A percentile compares a stretch with the other conserved stretches of the same genome.
These are phyloP conservation scores for Rhizoclosmatium sp. DNA, from an alignment of 192 early-diverging fungal species.

Conservation along the genomic window DNA sequence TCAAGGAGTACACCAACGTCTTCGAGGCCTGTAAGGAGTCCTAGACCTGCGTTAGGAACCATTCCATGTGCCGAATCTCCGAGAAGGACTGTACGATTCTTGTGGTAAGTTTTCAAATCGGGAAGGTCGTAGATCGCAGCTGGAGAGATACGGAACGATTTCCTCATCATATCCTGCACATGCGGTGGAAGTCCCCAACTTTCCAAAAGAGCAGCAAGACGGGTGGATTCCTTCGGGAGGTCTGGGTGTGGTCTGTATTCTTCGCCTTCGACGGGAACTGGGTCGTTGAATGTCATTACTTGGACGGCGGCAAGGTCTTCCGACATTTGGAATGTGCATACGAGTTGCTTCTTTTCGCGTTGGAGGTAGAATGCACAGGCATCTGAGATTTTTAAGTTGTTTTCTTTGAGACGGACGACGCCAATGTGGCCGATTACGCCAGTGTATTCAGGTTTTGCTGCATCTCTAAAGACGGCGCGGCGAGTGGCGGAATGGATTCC, in stretches of 20 bases:
- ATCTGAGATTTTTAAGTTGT: not conserved
- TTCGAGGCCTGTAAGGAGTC: conserved; percentile 34
- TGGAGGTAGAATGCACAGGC: conserved; percentile 2
- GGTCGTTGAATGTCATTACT: conserved; percentile 15
- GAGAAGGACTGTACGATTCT: conserved; percentile 23
- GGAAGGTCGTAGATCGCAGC: conserved; percentile 27
- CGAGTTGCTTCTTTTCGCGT: conserved; percentile 10
- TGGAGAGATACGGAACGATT: conserved; percentile 17
- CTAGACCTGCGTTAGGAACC: conserved; percentile 44
- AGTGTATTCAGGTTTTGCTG: conserved; percentile 5
- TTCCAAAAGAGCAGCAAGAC: conserved; percentile 2
- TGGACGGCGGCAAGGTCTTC: conserved; percentile 14
- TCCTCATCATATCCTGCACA: conserved; percentile 11
- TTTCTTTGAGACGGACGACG: not conserved
- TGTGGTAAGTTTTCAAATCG: conserved; percentile 14
- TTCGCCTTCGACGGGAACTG: conserved; percentile 16
- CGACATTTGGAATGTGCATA: conserved; percentile 9
- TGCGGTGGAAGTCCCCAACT: conserved; percentile 2
- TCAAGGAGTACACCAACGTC: conserved; percentile 40
- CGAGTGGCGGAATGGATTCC: conserved; percentile 24
- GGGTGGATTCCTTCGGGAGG: conserved; percentile 4
- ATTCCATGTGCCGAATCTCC: conserved; percentile 44
- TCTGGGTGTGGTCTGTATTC: conserved; percentile 16
- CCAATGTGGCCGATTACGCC: conserved; percentile 26
- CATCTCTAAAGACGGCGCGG: conserved; percentile 41